These are phyloP conservation scores for Saposhnikovia divaricata DNA, from an alignment of 129 eudicot genomes.

Conservation along the genomic window DNA sequence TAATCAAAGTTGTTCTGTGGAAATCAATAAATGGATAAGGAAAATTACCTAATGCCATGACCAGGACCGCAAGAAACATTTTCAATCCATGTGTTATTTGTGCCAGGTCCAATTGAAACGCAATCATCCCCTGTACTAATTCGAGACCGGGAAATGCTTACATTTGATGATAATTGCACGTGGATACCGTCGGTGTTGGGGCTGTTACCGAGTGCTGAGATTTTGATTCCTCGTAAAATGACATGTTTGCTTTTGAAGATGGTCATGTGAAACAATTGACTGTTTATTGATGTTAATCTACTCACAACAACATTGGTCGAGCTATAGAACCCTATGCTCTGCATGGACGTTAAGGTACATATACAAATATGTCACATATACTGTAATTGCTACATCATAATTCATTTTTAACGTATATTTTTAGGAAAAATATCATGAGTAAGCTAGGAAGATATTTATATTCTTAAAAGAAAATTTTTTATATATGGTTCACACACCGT, in stretches of 20 bases:
- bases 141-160: not conserved
- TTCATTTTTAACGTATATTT: no score
- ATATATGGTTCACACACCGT: constrained; percentile 28
- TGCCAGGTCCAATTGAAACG: constrained; percentile 10
- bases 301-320: constrained; percentile 35
- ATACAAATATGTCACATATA: no score
- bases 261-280: constrained; percentile 3
- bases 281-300: constrained; percentile 39
- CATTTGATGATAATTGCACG: not conserved
- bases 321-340: constrained; percentile 26
- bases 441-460: no score
- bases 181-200: constrained; percentile 12
- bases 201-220: not conserved
- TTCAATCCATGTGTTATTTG: constrained; percentile 24
- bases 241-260: not conserved
- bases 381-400: no score
- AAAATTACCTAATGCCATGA: constrained; percentile 43
- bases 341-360: not conserved
- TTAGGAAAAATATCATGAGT: no score
- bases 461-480: no score
- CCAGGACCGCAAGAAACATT: constrained; percentile 39
- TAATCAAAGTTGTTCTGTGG: no score
- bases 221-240: not conserved
- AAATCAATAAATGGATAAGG: not conserved
- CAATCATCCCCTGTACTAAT: constrained; percentile 12